Evolutionary conservation across 164 flowering plant genomes (phyloP), one percentile per base, ranked within the genome.

Genomic region (Berberis thunbergii): DNA sequence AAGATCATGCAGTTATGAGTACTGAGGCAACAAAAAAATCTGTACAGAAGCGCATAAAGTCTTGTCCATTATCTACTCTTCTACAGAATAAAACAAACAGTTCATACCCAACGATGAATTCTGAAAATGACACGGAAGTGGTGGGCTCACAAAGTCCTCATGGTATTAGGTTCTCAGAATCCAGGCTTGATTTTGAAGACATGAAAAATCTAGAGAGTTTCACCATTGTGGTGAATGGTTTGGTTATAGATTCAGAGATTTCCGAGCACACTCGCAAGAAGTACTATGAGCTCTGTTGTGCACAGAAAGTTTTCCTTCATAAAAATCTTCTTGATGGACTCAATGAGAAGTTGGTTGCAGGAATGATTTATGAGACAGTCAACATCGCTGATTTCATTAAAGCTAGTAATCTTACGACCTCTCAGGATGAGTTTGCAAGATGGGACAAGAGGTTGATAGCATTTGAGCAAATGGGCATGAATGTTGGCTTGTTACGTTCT

Each of bases 221-320:
- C 11, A 42, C 42, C 43, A 42, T 41, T 57, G 44, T 45, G 1
- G 10, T 57, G 12, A 42, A 42, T 26, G 60, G 45, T 57, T 39
- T 57, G 44, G 12, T 40, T 3, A 41, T 40, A 4, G 12, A 57
- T 9, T 57, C 60, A 3, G 60, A 42, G 43, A 2, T 57, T 2
- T 57, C 60, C 41, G 41, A 57, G 43, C 40, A 41, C 4, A 9
- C 7, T 1, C 43, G 12, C 44, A 41, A 2, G 5, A 42, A 57
- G 60, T 57, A 57, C 60, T 57, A 57, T 39, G 60, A 41, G 44
- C 60, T 57, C 43, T 57, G 60, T 41, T 39, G 60, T 12, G 41
- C 44, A 40, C 43, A 57, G 4, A 12, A 41, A 8, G 43, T 45
- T 57, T 57, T 4, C 12, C 60, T 57, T 41, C 60, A 57, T 41